Percentiles rank a stretch among this genome's conserved stretches.
Evolutionary conservation across 2,329 filamentous ascomycete genomes (phyloP).

Genomic region (Dichotomopilus funicola): DNA sequence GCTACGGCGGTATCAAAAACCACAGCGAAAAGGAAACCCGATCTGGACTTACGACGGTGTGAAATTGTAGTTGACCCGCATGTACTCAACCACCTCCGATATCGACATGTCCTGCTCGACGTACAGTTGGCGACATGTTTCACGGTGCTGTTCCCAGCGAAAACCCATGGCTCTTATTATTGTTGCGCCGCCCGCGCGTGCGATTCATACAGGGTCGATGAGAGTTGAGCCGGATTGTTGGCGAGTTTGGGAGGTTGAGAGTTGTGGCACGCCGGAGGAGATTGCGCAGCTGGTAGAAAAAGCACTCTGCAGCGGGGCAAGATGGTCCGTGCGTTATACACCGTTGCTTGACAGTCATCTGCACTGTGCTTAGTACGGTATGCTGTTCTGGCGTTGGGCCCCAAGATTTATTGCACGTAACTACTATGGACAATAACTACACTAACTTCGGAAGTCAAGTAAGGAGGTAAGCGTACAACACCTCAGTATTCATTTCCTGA

Average conservation of each 20-base stretch:
- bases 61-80: conserved; percentile 59
- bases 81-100: conserved; percentile 67
- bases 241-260: background rate
- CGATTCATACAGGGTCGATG: background rate
- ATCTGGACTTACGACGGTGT: conserved; percentile 55
- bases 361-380: no score
- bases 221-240: background rate
- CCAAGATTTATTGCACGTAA: no score
- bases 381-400: no score
- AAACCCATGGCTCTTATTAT: conserved; percentile 35
- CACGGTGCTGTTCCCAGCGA: conserved; percentile 40
- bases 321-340: background rate
- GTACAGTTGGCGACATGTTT: conserved; percentile 55
- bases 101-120: conserved; percentile 68
- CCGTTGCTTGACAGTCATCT: no score
- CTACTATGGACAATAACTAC: no score
- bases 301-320: background rate
- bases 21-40: background rate
- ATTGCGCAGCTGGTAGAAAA: conserved; percentile 1
- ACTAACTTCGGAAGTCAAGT: no score
- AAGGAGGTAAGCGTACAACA: no score
- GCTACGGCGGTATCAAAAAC: background rate
- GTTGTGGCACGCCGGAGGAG: background rate
- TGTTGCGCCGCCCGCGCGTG: background rate
- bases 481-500: no score